These are phyloP conservation scores for Isatis tinctoria DNA, from an alignment of 345 rosid genomes.

Conservation along the genomic window DNA sequence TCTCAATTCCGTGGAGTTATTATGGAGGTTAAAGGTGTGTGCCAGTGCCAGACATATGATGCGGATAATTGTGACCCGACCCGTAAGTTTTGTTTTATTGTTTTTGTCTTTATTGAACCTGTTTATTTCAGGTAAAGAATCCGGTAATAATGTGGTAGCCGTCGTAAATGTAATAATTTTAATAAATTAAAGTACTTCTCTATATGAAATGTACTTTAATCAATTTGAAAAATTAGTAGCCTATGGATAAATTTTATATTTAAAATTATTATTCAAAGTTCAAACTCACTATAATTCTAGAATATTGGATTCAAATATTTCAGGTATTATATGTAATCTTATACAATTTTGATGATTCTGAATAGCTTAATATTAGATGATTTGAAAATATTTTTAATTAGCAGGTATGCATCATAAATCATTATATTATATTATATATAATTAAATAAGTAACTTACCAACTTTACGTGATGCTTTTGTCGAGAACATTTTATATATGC, in stretches of 20 bases:
- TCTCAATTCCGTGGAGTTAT: slow-evolving; percentile 10
- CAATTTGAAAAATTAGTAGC: not conserved
- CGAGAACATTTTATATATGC: no score
- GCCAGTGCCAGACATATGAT: slow-evolving; percentile 25
- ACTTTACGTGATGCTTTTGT: no score
- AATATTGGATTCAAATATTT: not conserved
- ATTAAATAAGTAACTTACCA: no score
- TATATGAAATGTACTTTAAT: not conserved
- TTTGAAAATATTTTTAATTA: no score
- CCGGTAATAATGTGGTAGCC: not conserved
- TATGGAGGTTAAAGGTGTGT: slow-evolving; percentile 11
- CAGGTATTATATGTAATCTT: not conserved
- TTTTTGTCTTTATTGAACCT: not conserved
- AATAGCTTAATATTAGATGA: no score
- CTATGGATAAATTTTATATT: not conserved
- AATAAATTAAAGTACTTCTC: no score
- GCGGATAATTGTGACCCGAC: slow-evolving; percentile 19
- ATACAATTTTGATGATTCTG: no score
- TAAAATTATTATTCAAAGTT: not conserved
- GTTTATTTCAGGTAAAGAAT: not conserved
- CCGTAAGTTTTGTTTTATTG: slow-evolving; percentile 12
- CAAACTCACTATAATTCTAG: not conserved
- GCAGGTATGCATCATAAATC: no score
- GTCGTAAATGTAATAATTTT: not conserved
- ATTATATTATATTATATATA: no score